Evolutionary conservation across 2,329 filamentous ascomycete genomes (phyloP), one percentile per base, ranked within the genome.

Genomic region (Podosphaera leucotricha): DNA sequence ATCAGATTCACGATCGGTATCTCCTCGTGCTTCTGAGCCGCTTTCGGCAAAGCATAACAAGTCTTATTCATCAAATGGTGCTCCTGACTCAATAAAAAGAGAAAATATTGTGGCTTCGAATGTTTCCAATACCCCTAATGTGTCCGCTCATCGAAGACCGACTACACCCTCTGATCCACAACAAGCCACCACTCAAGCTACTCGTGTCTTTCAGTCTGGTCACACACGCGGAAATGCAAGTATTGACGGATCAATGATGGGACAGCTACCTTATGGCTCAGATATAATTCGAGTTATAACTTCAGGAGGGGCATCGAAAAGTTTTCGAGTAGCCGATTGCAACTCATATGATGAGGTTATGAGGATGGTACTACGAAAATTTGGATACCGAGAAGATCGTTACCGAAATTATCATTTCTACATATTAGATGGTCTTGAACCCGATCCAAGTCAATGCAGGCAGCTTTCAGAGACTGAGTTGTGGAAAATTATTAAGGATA

Each of bases 391-490:
- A 19, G 85, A 93, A 57, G 82, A 87, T 49, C 85, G 94, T 55
- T 81, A 90, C 58, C 75, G 85, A 54, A 93, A 92, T 56, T 95
- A 93, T 63, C 94, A 86, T 64, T 95, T 98, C 64, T 95, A 90
- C 67, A 79, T 93, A 1, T 67, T 95, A 46, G 78, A 83, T 51
- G 87, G 86, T 43, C 66, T 84, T 35, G 84, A 94, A 41, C 77
- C 86, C 1, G 79, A 90, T 52, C 79, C 84, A 24, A 72, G 70
- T 42, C 76, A 85, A 56, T 92, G 83, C 59, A 77, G 85, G 47
- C 76, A 82, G 42, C 67, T 95, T 35, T 77, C 78, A 28, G 90
- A 98, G 55, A 77, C 75, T 3, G 90, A 98, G 59, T 66, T 98
- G 10, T 81, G 90, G 70, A 77, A 83, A 48, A 82, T 95, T 44